Base-by-base conservation (phyloP, 257 asterid genomes). In the Fraxinus anomala region DNA sequence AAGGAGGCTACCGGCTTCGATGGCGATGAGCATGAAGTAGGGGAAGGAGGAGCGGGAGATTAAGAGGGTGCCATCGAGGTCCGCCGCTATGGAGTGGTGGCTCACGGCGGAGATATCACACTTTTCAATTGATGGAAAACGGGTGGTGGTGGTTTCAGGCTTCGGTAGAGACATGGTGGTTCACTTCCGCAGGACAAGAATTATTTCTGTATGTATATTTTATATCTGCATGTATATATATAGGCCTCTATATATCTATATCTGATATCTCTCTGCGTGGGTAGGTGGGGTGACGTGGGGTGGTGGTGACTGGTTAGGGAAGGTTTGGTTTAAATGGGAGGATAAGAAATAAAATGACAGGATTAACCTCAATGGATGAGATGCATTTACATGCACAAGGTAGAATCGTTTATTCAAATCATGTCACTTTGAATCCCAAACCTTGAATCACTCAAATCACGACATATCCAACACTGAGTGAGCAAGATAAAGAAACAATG, bases 31-130 rank as follows among this genome's bases (percentile, higher is more conserved):
- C 98, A 96, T 92, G 94, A 93, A 96, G 87, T 96, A 96, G 0
- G 99, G 99, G 86, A 96, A 96, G 69, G 99, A 94, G 39, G 99
- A 96, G 28, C 98, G 83, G 70, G 93, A 87, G 79, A 90, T 92
- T 19, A 96, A 85, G 11, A 96, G 94, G 0, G 99, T 96, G 9
- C 99, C 99, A 84, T 96, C 99, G 6, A 96, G 92, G 81, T 96
- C 99, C 77, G 99, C 99, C 81, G 98, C 98, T 5, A 96, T 84
- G 0, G 99, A 91, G 12, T 67, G 77, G 80, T 82, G 81, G 80
- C 78, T 77, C 6, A 70, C 74, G 68, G 69, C 68, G 37, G 96
- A 59, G 85, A 80, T 76, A 51, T 92, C 95, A 69, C 97, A 96
- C 84, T 88, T 89, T 39, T 89, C 94, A 37, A 96, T 87, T 9